These are phyloP conservation scores for Yarrowia alimentaria DNA, from an alignment of 805 yeast genomes.

Conservation along the genomic window DNA sequence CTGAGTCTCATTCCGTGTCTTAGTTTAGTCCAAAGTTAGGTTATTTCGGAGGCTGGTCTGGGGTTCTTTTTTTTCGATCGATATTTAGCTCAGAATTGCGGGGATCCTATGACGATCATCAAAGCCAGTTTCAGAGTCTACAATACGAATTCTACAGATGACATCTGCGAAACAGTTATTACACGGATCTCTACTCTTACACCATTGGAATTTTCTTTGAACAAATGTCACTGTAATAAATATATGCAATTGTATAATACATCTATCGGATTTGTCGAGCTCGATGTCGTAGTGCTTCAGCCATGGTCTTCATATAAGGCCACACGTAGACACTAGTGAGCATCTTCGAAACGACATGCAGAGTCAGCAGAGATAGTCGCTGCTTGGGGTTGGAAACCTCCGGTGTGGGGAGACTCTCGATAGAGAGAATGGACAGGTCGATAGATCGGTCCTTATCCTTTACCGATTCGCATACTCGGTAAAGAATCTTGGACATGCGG, in stretches of 20 bases:
- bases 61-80: too few species aligned
- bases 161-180: too few species aligned
- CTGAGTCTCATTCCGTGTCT: too few species aligned
- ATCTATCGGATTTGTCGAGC: slow-evolving; percentile 25
- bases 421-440: slow-evolving; percentile 7
- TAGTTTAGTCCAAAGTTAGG: too few species aligned
- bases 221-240: neutral
- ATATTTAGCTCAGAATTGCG: too few species aligned
- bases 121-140: too few species aligned
- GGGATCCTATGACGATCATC: too few species aligned
- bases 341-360: slow-evolving; percentile 25
- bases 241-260: slow-evolving; percentile 25
- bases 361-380: slow-evolving; percentile 11
- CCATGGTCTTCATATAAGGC: slow-evolving; percentile 27
- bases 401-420: slow-evolving; percentile 13
- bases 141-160: too few species aligned
- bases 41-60: too few species aligned
- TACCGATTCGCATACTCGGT: slow-evolving; percentile 19
- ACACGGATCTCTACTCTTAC: too few species aligned
- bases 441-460: slow-evolving; percentile 20
- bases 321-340: slow-evolving; percentile 22
- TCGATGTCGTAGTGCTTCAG: slow-evolving; percentile 11
- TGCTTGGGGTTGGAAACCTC: slow-evolving; percentile 22
- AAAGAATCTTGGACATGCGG: slow-evolving; percentile 23
- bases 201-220: too few species aligned